Base-by-base conservation (phyloP, 208 protist species). In the Leishmania martiniquensis region DNA sequence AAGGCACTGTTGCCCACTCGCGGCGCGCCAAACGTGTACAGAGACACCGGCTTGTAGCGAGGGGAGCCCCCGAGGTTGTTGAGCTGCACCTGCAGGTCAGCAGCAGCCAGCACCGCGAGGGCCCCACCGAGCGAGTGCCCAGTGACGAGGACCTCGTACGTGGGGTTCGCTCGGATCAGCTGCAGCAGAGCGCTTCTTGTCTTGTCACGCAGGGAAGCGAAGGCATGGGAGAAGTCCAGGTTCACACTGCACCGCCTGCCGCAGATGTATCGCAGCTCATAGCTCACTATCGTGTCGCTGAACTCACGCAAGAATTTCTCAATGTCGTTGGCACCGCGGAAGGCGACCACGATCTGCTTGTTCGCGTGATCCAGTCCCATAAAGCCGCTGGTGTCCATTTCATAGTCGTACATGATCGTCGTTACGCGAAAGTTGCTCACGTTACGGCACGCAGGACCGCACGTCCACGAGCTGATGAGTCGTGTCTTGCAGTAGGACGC, bases 11-110 rank as follows among this genome's bases (percentile, higher is more conserved):
- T 89, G 55, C 91, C 89, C 7, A 91, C 81, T 42, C 91, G 86
- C 15, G 91, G 89, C 47, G 57, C 44, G 1, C 91, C 91, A 75
- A 92, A 92, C 0, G 87, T 92, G 84, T 93, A 92, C 51, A 91
- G 1, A 13, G 85, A 71, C 34, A 51, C 54, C n/a, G 69, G 15
- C n/a, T 68, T 54, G 10, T 42, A 20, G 2, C 6, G 34, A 1
- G n/a, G 39, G 25, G 42, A 0, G 25, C 17, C n/a, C 15, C 29
- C 25, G 4, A 51, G 45, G 1, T 2, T n/a, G 66, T 71, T 55
- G n/a, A 71, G 44, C 0, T 9, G 17, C 25, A 39, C 45, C 45
- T 71, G 66, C n/a, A 71, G n/a, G 66, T 71, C 66, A 6, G 66
- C 66, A 49, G 66, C 37, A 34, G 66, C 66, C n/a, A 71, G 66